Percentiles rank a stretch among this genome's conserved stretches.
Evolutionary conservation across 169 alveolate species (phyloP).

Genomic region (Sarcocystis neurona): DNA sequence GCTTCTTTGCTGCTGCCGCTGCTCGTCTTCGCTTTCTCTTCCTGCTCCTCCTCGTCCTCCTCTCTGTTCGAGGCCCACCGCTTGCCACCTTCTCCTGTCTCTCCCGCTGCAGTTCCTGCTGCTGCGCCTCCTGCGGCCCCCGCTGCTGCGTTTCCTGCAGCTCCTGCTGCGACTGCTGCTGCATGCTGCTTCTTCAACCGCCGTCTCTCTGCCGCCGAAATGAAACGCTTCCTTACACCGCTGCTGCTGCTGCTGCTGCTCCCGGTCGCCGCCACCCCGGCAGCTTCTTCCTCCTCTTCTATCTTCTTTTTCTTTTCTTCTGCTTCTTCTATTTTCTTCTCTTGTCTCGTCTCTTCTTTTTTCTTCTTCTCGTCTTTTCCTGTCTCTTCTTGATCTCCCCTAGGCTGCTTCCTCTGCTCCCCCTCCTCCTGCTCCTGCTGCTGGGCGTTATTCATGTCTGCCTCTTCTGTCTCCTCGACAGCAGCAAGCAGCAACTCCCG

Average conservation of each 20-base stretch:
- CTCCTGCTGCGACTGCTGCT: background rate
- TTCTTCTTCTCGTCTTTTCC: too few relatives aligned
- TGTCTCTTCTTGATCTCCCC: too few relatives aligned
- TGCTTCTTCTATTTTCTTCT: too few relatives aligned
- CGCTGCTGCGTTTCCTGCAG: background rate
- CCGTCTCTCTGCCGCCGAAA: background rate
- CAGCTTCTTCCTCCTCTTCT: background rate
- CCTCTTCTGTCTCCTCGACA: background rate
- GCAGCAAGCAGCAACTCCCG: background rate
- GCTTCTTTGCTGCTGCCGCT: background rate
- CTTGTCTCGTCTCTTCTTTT: too few relatives aligned
- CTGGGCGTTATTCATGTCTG: background rate
- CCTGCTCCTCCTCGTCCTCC: background rate
- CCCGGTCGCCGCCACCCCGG: too few relatives aligned
- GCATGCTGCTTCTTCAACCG: background rate
- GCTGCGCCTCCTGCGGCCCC: background rate
- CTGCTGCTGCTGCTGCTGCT: too few relatives aligned
- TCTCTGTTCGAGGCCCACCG: background rate
- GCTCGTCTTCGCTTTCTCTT: background rate
- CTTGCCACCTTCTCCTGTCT: background rate
- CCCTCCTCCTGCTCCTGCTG: background rate
- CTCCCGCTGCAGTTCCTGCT: background rate
- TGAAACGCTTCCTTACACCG: background rate
- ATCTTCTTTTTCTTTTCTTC: too few relatives aligned
- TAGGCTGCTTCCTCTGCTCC: too few relatives aligned